These are phyloP conservation scores for Biscogniauxia mediterranea DNA, from an alignment of 2,329 filamentous ascomycete genomes.

Conservation along the genomic window DNA sequence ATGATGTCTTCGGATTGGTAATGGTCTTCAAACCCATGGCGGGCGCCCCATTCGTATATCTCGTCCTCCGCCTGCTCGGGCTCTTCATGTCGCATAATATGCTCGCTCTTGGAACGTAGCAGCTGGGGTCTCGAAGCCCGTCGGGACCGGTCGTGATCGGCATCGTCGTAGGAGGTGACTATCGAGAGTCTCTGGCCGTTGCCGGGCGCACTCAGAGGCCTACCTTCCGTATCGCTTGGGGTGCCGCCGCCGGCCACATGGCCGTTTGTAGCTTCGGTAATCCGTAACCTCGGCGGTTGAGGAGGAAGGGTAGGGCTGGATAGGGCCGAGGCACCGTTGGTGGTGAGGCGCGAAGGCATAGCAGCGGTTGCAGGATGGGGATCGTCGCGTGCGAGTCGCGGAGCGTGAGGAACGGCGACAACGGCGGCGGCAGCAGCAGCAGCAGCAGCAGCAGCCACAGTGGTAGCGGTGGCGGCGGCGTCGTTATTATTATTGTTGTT, in stretches of 20 bases:
- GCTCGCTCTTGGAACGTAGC: slow-evolving; percentile 57
- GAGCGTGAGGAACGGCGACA: slow-evolving; percentile 8
- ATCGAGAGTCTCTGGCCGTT: slow-evolving; percentile 35
- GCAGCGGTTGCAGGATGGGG: slow-evolving; percentile 3
- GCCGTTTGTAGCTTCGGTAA: slow-evolving; percentile 15
- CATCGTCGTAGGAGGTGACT: slow-evolving; percentile 30
- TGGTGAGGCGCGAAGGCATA: slow-evolving; percentile 25
- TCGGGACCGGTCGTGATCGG: slow-evolving; percentile 35
- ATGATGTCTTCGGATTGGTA: slow-evolving; percentile 90
- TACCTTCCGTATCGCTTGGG: slow-evolving; percentile 33
- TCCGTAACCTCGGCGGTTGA: slow-evolving; percentile 6
- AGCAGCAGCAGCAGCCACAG: too few relatives aligned
- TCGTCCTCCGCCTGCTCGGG: slow-evolving; percentile 45
- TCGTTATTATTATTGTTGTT: slow-evolving; percentile 3
- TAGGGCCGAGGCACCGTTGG: slow-evolving; percentile 10
- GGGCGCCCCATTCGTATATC: slow-evolving; percentile 54
- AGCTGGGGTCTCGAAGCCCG: slow-evolving; percentile 50
- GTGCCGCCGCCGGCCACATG: slow-evolving; percentile 23
- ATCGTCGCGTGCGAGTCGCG: slow-evolving; percentile 11
- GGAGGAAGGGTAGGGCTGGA: slow-evolving; percentile 9
- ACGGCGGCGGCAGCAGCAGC: neutral
- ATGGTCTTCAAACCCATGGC: slow-evolving; percentile 91
- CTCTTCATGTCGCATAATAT: slow-evolving; percentile 41
- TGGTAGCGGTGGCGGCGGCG: slow-evolving; percentile 1
- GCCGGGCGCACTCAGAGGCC: slow-evolving; percentile 47